Percentiles rank a stretch among this genome's conserved stretches.
Evolutionary conservation across 2,329 filamentous ascomycete species (phyloP).

Genomic region (Arachnomyces sp.): DNA sequence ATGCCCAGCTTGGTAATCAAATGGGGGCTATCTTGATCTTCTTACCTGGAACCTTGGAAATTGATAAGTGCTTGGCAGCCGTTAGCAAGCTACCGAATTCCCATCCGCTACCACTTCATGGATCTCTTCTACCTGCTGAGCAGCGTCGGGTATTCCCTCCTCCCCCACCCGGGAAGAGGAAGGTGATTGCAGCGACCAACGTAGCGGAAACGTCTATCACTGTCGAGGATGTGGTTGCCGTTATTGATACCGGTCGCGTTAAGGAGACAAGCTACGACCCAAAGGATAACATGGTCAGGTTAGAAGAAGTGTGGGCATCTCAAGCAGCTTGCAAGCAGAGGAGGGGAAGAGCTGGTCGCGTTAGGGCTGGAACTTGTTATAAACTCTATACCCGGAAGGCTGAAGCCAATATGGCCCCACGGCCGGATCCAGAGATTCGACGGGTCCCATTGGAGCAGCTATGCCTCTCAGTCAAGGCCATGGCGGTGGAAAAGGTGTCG

Average conservation of each 20-base stretch:
- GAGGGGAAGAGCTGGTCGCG: conserved; percentile 84
- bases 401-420: conserved; percentile 73
- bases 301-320: conserved; percentile 93
- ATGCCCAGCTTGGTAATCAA: conserved; percentile 62
- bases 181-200: conserved; percentile 91
- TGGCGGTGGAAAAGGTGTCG: conserved; percentile 78
- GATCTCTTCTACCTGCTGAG: conserved; percentile 78
- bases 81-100: conserved; percentile 58
- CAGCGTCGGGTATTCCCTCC: conserved; percentile 77
- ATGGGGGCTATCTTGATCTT: conserved; percentile 92
- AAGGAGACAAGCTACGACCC: conserved; percentile 95
- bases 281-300: conserved; percentile 83
- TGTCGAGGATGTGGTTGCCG: conserved; percentile 92
- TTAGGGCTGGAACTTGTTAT: conserved; percentile 84
- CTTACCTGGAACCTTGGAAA: conserved; percentile 84
- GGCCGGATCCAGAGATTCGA: conserved; percentile 88
- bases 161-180: conserved; percentile 70
- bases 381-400: conserved; percentile 86
- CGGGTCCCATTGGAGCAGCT: conserved; percentile 89
- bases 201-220: conserved; percentile 98
- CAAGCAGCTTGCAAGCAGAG: conserved; percentile 90
- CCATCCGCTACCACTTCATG: conserved; percentile 80
- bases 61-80: conserved; percentile 66
- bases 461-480: conserved; percentile 87
- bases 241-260: conserved; percentile 89